These are phyloP conservation scores for Metarhizium humberi DNA, from an alignment of 2,329 filamentous ascomycete species.

Conservation along the genomic window DNA sequence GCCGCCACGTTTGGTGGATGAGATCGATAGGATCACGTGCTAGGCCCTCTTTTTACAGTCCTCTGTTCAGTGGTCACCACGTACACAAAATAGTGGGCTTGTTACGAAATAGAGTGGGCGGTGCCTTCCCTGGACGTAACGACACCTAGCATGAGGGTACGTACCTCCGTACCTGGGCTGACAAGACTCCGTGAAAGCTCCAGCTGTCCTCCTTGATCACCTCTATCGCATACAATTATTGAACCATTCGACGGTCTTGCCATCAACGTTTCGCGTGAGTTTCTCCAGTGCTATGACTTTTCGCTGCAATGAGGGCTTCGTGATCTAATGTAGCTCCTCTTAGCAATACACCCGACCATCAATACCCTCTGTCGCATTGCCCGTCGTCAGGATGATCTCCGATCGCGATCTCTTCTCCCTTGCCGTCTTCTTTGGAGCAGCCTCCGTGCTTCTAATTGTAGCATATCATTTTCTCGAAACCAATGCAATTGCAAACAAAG, in stretches of 20 bases:
- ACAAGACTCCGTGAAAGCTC: conserved; percentile 5
- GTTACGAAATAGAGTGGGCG: too few relatives aligned
- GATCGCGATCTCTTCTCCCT: conserved; percentile 86
- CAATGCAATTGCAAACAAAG: conserved; percentile 46
- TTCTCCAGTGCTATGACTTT: neutral
- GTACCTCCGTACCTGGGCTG: neutral
- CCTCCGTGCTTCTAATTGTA: conserved; percentile 86
- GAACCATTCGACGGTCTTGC: neutral
- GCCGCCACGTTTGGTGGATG: conserved; percentile 14
- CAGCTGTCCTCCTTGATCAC: conserved; percentile 11
- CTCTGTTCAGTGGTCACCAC: neutral
- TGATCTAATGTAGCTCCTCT: neutral
- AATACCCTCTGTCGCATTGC: conserved; percentile 1
- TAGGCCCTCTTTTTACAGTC: conserved; percentile 4
- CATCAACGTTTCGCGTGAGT: neutral
- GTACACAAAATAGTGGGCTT: too few relatives aligned
- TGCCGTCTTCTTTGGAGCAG: conserved; percentile 84
- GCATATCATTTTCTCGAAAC: conserved; percentile 95
- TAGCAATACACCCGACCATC: neutral
- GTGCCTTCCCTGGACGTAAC: too few relatives aligned
- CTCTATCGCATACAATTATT: neutral
- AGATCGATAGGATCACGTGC: conserved; percentile 17
- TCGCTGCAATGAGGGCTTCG: neutral
- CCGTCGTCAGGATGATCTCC: conserved; percentile 68
- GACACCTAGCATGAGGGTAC: neutral